Evolutionary conservation across 2,329 filamentous ascomycete genomes (phyloP).

Genomic region (Colletotrichum lentis): DNA sequence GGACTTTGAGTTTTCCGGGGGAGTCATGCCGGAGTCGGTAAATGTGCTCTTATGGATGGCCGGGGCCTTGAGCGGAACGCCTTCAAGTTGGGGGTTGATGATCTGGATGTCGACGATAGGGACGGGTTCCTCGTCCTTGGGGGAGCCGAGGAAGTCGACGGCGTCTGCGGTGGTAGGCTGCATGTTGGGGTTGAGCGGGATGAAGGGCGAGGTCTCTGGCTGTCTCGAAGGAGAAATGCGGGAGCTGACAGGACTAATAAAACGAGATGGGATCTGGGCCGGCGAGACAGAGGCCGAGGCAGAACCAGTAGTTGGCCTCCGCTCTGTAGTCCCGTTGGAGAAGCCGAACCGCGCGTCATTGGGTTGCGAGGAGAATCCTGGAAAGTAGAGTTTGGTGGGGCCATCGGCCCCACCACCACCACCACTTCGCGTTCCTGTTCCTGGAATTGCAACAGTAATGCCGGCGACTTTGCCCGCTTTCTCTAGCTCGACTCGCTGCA

Average conservation of each 20-base stretch:
- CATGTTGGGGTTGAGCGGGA: conserved; percentile 56
- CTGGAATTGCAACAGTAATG: conserved; percentile 36
- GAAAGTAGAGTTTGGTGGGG: conserved; percentile 34
- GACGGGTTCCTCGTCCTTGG: conserved; percentile 48
- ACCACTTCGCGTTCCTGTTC: conserved; percentile 29
- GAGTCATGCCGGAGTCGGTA: conserved; percentile 47
- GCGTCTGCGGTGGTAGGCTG: conserved; percentile 47
- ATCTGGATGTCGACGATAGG: conserved; percentile 65
- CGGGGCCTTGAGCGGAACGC: conserved; percentile 63
- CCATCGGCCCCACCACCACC: conserved; percentile 34
- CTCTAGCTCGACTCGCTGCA: conserved; percentile 37
- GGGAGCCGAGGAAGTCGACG: conserved; percentile 49
- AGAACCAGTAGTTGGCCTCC: conserved; percentile 35
- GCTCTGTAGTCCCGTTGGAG: conserved; percentile 32
- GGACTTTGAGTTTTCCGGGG: conserved; percentile 41
- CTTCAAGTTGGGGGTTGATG: conserved; percentile 67
- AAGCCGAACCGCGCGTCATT: conserved; percentile 38
- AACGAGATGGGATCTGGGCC: conserved; percentile 34
- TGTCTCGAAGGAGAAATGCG: conserved; percentile 47
- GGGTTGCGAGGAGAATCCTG: conserved; percentile 42
- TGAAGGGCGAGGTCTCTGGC: conserved; percentile 50
- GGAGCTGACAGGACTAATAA: conserved; percentile 44
- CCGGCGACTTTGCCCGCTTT: conserved; percentile 38
- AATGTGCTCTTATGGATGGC: conserved; percentile 64
- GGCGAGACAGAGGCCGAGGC: conserved; percentile 39